Evolutionary conservation across 257 asterid species (phyloP), one percentile per base, ranked within the genome.

Genomic region (Penstemon eatonii): DNA sequence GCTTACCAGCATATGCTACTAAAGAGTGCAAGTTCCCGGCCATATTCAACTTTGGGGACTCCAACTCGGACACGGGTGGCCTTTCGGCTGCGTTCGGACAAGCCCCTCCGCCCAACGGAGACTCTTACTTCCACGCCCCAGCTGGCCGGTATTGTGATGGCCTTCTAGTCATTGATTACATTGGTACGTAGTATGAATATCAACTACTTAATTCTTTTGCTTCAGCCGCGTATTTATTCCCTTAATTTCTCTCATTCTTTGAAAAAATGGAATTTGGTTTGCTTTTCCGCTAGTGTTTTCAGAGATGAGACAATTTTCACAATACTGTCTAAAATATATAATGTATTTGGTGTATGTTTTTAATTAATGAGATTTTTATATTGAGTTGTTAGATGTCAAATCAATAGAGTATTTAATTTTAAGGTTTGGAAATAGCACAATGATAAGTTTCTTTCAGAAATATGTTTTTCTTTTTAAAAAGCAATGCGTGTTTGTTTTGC

Each of bases 21-120:
- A 10, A 38, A 6, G 8, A n/a, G 4, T 89, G 96, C 71, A 55
- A 86, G 8, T 89, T 92, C 55, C 90, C 95, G 70, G 95, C 96
- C 46, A 78, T 92, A 6, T 92, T 85, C 89, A 92, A 92, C 88
- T 92, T 92, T 52, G 98, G 98, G 4, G 98, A 92, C 82, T 92
- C 98, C 0, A 92, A 92, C 8, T 92, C 96, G 74, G 98, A 92
- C 85, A 92, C 98, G 65, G 98, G 98, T 10, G 98, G 98, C 33
- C 80, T 89, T 52, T 92, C 98, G 15, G 96, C 98, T 0, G 96
- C 94, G 0, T 92, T 92, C 69, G 98, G 98, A 19, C 98, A 89
- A 82, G 96, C 89, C 0, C 84, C 81, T 1, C 86, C 90, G 0
- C 98, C 98, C 41, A 72, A 77, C 8, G 98, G 98, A 8, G 93